Base-by-base conservation (phyloP, 441 rosid species). In the Sinapis alba region DNA sequence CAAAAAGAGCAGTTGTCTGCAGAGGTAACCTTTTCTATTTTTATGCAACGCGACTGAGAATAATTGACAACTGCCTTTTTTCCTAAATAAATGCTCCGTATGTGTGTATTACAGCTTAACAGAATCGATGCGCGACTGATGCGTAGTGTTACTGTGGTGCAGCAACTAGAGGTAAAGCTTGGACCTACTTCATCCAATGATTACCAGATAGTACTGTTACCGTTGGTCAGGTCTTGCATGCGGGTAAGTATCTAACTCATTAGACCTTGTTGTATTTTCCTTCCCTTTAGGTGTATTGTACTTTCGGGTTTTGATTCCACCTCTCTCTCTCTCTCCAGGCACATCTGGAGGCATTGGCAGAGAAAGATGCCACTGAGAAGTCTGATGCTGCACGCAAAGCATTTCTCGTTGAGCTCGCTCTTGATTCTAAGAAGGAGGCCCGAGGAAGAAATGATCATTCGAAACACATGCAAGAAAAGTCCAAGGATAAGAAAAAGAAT, bases 311-410 rank as follows among this genome's bases (percentile, higher is more conserved):
- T 34, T 36, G 62, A 70, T 53, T 57, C 18, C 68, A 32, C 67
- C 59, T 32, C 43, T 28, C 24, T 18, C 65, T 41, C 62, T 69
- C 32, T 69, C 76, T 65, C 74, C 68, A 96, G 99, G 88, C 90
- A 69, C 89, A 79, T 82, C 85, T 96, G 84, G 98, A 93, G 90
- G 91, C 88, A 79, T 87, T 91, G 81, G 98, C 96, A 43, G 97
- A 93, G 85, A 93, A 89, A 84, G 92, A 91, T 87, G 99, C 97
- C 62, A 93, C 88, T 13, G 93, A 93, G 87, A 93, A 89, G 86
- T 91, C 99, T 80, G 97, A 96, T 85, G 99, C 99, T 80, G 99
- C 94, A 21, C 83, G 97, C 68, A 96, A 96, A 82, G 98, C 99
- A 45, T 86, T 96, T 79, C 87, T 96, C 63, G 96, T 89, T 3